Conservation (phyloP, 352 stramenopile species). For the Pythium vanterpoolii region DNA sequence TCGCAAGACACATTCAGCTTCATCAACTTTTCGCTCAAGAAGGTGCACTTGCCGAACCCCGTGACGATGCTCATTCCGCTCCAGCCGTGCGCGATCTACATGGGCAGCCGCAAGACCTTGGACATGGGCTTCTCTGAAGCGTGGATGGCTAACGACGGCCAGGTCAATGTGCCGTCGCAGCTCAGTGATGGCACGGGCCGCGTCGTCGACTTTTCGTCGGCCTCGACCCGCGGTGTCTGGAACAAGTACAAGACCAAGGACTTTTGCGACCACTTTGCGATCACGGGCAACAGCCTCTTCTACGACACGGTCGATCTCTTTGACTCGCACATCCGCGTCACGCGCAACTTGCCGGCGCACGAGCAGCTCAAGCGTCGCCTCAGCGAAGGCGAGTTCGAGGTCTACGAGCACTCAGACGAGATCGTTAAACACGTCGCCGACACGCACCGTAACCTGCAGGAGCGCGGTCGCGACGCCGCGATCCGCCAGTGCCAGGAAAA, state of each 20-base stretch:
- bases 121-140: slow-evolving; percentile 29
- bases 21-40: slow-evolving; percentile 30
- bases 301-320: slow-evolving; percentile 4
- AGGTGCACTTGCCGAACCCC: slow-evolving; percentile 39
- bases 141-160: slow-evolving; percentile 35
- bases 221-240: slow-evolving; percentile 24
- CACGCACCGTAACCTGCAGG: no score
- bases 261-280: slow-evolving; percentile 13
- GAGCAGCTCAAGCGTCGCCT: no score
- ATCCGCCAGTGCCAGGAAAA: no score
- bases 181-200: slow-evolving; percentile 17
- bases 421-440: no score
- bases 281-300: slow-evolving; percentile 3
- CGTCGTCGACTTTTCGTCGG: slow-evolving; percentile 12
- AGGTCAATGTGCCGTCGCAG: slow-evolving; percentile 26
- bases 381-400: no score
- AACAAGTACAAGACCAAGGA: slow-evolving; percentile 3
- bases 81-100: slow-evolving; percentile 31
- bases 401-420: no score
- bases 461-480: no score
- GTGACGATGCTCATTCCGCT: slow-evolving; percentile 30
- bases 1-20: slow-evolving; percentile 29
- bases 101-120: slow-evolving; percentile 33
- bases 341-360: slow-evolving; percentile 6
- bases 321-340: slow-evolving; percentile 2